Percentiles rank a stretch among this genome's conserved stretches.
phyloP scores from a whole-genome alignment of 2,329 filamentous ascomycete genomes.

The Neopestalotiopsis sp. region DNA sequence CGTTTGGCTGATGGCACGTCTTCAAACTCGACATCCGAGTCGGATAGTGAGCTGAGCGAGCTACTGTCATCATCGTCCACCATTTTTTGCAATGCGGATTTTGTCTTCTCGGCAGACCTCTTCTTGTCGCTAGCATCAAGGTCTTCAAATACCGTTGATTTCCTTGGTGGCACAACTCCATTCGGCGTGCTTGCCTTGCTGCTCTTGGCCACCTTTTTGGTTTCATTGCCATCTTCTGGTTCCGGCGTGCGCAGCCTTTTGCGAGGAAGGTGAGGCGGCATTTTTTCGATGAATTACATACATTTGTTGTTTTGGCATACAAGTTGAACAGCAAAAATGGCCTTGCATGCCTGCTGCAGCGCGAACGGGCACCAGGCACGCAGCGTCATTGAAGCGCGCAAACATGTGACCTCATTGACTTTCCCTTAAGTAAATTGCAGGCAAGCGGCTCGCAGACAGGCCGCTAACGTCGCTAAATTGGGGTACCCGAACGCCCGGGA shows the following conservation, averaged over 20 bases:
- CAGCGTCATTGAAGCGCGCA: conserved; percentile 18
- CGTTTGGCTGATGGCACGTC: conserved; percentile 50
- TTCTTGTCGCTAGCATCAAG: conserved; percentile 57
- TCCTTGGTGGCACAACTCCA: conserved; percentile 45
- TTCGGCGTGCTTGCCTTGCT: conserved; percentile 30
- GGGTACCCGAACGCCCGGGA: conserved; percentile 7
- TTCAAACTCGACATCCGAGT: conserved; percentile 65
- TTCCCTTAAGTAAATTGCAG: background rate
- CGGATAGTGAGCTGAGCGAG: conserved; percentile 60
- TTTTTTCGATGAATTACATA: conserved; percentile 38
- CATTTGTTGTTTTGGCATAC: background rate
- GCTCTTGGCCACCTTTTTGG: conserved; percentile 33
- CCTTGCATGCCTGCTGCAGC: background rate
- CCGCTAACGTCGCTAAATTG: conserved; percentile 15
- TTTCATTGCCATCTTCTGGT: conserved; percentile 38
- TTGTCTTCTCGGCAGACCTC: conserved; percentile 48
- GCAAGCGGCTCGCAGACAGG: background rate
- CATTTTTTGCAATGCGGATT: conserved; percentile 49
- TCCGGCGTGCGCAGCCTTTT: conserved; percentile 66
- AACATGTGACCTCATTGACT: conserved; percentile 20
- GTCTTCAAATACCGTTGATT: conserved; percentile 65
- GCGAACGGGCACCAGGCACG: background rate
- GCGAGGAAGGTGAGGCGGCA: conserved; percentile 72
- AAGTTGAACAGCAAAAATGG: background rate
- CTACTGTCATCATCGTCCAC: conserved; percentile 50